Conservation (phyloP, 148 eudicot genomes). For the Mesembryanthemum crystallinum region DNA sequence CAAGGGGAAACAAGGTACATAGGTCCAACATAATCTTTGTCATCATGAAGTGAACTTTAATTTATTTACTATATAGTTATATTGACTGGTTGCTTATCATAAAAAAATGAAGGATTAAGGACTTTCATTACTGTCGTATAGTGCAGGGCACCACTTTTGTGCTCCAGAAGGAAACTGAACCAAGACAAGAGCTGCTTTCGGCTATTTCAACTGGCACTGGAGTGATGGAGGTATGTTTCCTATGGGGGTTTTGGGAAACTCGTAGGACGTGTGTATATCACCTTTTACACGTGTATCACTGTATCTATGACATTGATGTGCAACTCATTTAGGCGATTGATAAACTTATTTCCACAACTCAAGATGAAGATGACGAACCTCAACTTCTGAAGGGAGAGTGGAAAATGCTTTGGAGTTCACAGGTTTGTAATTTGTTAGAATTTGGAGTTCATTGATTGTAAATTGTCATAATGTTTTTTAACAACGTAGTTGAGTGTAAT, state of each 20-base stretch:
- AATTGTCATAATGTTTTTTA: background rate
- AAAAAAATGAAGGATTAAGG: constrained; percentile 39
- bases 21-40: constrained; percentile 11
- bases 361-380: constrained; percentile 43
- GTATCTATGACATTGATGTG: background rate
- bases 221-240: constrained; percentile 53
- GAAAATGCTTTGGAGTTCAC: constrained; percentile 98
- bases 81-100: background rate
- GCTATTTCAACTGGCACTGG: constrained; percentile 59
- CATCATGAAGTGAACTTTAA: background rate
- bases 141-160: constrained; percentile 99
- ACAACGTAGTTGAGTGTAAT: background rate
- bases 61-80: background rate
- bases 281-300: background rate
- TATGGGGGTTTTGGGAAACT: background rate
- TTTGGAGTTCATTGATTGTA: background rate
- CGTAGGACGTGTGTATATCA: background rate
- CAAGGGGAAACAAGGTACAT: constrained; percentile 93
- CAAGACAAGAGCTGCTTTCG: constrained; percentile 80
- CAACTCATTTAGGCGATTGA: constrained; percentile 61
- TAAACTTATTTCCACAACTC: constrained; percentile 49
- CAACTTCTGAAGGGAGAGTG: constrained; percentile 86
- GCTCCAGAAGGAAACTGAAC: constrained; percentile 83
- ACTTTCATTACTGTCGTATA: constrained; percentile 47
- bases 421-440: constrained; percentile 41